Conservation (phyloP, 805 yeast genomes). For the Aciculoconidium aculeatum region DNA sequence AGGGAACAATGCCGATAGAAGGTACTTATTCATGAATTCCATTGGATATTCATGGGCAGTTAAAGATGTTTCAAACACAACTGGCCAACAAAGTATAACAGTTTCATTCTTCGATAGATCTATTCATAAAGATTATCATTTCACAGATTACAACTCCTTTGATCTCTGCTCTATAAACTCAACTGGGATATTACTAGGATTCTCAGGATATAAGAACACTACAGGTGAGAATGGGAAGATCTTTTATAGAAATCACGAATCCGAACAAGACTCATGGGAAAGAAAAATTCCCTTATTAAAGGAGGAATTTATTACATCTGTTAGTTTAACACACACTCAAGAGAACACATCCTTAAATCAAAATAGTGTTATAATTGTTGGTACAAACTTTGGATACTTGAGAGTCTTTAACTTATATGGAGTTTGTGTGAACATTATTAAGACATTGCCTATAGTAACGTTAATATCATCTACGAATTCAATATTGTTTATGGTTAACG, state of each 20-base stretch:
- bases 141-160: conserved; percentile 65
- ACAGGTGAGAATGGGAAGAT: conserved; percentile 36
- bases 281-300: conserved; percentile 45
- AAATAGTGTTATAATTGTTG: conserved; percentile 51
- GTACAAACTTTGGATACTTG: conserved; percentile 72
- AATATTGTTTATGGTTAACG: conserved; percentile 48
- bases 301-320: conserved; percentile 61
- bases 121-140: conserved; percentile 72
- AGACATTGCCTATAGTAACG: conserved; percentile 67
- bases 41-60: conserved; percentile 82
- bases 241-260: conserved; percentile 64
- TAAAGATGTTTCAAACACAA: conserved; percentile 21
- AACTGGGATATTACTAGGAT: conserved; percentile 58
- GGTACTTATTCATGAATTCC: conserved; percentile 76
- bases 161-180: conserved; percentile 72
- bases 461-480: conserved; percentile 57
- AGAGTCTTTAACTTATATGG: conserved; percentile 71
- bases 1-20: conserved; percentile 40
- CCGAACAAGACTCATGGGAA: conserved; percentile 67
- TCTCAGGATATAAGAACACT: conserved; percentile 22
- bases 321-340: conserved; percentile 46
- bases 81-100: conserved; percentile 59
- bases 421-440: conserved; percentile 62
- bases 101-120: conserved; percentile 82
- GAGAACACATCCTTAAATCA: conserved; percentile 7